Conservation (phyloP, 148 eudicot species). For the Tetragonia tetragonoides region DNA sequence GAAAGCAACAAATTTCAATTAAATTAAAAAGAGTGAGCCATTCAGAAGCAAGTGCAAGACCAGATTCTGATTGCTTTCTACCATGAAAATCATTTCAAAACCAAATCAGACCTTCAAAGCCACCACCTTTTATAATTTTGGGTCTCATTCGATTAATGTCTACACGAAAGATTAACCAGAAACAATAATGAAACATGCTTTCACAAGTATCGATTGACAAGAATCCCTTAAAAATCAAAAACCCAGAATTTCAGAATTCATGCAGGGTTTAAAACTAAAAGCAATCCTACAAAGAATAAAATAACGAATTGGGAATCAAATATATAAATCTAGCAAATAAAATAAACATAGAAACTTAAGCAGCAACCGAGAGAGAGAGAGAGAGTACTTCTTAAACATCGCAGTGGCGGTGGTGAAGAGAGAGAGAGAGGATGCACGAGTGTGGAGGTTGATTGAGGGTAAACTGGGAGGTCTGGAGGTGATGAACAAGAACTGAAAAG, state of each 20-base stretch:
- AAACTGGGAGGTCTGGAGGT: no score
- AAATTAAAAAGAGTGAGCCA: no score
- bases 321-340: neutral
- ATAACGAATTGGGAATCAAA: neutral
- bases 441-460: no score
- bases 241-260: neutral
- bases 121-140: neutral
- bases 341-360: constrained; percentile 8
- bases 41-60: neutral
- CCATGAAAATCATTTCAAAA: neutral
- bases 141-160: neutral
- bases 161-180: neutral
- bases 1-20: neutral
- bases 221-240: neutral
- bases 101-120: neutral
- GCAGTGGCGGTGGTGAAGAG: constrained; percentile 1
- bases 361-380: neutral
- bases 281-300: neutral
- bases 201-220: neutral
- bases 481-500: no score
- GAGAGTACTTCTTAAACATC: constrained; percentile 25
- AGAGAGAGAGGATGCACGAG: neutral
- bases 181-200: neutral
- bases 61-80: neutral
- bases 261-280: neutral